These are phyloP conservation scores for Eucalyptus microcorys DNA, from an alignment of 345 rosid species.

Conservation along the genomic window DNA sequence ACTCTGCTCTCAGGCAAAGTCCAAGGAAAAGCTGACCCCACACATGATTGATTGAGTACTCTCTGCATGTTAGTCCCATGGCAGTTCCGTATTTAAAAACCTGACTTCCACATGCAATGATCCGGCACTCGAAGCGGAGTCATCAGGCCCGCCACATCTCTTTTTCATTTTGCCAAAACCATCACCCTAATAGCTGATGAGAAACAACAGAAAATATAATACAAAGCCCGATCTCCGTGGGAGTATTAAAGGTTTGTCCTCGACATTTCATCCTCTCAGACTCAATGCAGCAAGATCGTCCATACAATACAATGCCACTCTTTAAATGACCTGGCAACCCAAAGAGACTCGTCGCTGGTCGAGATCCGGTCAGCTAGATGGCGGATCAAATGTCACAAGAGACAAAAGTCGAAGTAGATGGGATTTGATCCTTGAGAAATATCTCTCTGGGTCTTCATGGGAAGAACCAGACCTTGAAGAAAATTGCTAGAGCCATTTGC, in stretches of 20 bases:
- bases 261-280: neutral
- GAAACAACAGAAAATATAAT: neutral
- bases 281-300: neutral
- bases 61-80: neutral
- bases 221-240: neutral
- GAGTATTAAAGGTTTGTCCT: neutral
- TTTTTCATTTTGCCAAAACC: neutral
- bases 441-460: constrained; percentile 15
- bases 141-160: neutral
- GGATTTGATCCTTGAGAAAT: neutral
- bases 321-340: neutral
- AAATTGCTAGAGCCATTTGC: constrained; percentile 77
- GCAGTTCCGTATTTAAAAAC: neutral
- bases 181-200: neutral
- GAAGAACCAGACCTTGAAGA: constrained; percentile 94
- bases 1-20: neutral
- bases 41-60: neutral
- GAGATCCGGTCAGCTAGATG: neutral
- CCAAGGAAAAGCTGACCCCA: neutral
- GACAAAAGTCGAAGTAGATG: neutral
- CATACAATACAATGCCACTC: neutral
- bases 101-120: neutral
- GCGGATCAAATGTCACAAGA: neutral
- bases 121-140: neutral
- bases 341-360: neutral